Evolutionary conservation across 2,329 filamentous ascomycete genomes (phyloP).

Genomic region (Aspergillus hiratsukae): DNA sequence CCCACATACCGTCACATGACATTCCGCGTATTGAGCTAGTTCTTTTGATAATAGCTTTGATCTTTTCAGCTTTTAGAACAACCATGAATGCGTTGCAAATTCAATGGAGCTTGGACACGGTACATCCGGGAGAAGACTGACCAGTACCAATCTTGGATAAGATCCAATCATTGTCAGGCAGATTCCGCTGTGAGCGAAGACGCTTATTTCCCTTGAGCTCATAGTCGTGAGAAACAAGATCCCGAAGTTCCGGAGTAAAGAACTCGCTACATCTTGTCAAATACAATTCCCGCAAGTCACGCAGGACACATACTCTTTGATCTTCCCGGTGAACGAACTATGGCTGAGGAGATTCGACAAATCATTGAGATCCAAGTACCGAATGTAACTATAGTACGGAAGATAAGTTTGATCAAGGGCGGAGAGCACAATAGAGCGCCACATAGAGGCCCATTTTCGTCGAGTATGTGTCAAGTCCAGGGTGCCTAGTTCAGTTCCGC

Average conservation of each 20-base stretch:
- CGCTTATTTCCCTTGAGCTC: slow-evolving; percentile 17
- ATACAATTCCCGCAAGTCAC: not conserved
- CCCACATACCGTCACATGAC: slow-evolving; percentile 46
- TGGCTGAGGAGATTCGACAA: slow-evolving; percentile 57
- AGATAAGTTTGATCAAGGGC: slow-evolving; percentile 58
- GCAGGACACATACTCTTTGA: slow-evolving; percentile 50
- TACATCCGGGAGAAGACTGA: slow-evolving; percentile 16
- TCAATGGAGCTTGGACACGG: not conserved
- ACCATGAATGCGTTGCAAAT: not conserved
- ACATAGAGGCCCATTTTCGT: slow-evolving; percentile 59
- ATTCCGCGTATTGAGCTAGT: slow-evolving; percentile 56
- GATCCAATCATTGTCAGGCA: slow-evolving; percentile 32
- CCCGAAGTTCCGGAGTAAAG: slow-evolving; percentile 45
- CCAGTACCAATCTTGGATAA: slow-evolving; percentile 48
- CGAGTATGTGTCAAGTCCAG: not conserved
- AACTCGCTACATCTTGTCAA: slow-evolving; percentile 40
- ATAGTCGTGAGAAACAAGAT: slow-evolving; percentile 16
- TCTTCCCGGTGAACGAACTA: slow-evolving; percentile 54
- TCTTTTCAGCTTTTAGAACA: slow-evolving; percentile 5
- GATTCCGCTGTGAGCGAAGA: slow-evolving; percentile 15
- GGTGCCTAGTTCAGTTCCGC: slow-evolving; percentile 32
- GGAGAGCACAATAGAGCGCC: slow-evolving; percentile 65
- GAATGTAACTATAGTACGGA: slow-evolving; percentile 67
- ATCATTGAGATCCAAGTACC: slow-evolving; percentile 59
- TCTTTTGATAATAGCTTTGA: slow-evolving; percentile 43